phyloP scores from a whole-genome alignment of 73 alveolate species.

The Tetrahymena malaccensis region DNA sequence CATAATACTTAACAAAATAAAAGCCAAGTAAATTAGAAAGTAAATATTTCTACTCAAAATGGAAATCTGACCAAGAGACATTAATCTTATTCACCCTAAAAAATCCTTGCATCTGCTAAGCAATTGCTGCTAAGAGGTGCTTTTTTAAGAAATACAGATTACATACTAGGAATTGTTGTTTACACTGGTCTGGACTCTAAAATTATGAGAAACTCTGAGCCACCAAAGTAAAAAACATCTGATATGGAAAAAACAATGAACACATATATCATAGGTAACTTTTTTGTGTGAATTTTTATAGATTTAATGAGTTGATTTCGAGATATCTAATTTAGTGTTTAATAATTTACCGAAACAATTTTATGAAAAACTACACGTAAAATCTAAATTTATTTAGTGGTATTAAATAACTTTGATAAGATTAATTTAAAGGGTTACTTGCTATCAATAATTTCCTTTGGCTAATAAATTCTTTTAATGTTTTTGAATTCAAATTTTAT shows the following conservation, averaged over 20 bases:
- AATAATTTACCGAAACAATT: too few species aligned
- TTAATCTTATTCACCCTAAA: background rate
- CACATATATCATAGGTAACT: constrained; percentile 2
- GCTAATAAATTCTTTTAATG: too few species aligned
- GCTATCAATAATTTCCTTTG: too few species aligned
- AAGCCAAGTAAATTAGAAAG: background rate
- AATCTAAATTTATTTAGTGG: too few species aligned
- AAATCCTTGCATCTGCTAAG: constrained; percentile 21
- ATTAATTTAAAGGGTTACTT: too few species aligned
- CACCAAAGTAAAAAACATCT: constrained; percentile 60
- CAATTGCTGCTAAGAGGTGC: constrained; percentile 93
- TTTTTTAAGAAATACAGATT: constrained; percentile 81
- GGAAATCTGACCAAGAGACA: background rate
- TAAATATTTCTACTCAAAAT: background rate
- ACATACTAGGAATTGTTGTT: constrained; percentile 81
- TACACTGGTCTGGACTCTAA: constrained; percentile 92
- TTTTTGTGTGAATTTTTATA: background rate
- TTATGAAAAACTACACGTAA: too few species aligned
- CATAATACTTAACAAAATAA: background rate
- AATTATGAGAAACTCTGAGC: constrained; percentile 83
- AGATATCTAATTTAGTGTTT: background rate
- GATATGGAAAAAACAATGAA: constrained; percentile 55
- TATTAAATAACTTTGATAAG: too few species aligned
- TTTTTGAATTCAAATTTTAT: too few species aligned
- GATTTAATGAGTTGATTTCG: background rate